Base-by-base conservation (phyloP, 805 yeast species). In the Teunomyces kruisii region DNA sequence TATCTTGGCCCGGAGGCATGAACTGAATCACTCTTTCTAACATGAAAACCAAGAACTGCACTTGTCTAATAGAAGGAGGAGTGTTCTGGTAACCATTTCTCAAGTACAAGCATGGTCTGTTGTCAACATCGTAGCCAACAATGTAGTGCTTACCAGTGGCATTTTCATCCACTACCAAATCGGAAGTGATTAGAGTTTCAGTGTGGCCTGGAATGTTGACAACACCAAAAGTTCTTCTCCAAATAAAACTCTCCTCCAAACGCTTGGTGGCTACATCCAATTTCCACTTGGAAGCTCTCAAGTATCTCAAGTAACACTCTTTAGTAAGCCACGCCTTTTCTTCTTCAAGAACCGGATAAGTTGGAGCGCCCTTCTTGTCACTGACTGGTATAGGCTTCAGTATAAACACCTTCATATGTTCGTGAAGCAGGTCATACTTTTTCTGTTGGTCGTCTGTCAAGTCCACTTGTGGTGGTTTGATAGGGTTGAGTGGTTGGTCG, bases 71-170 rank as follows among this genome's bases (percentile, higher is more conserved):
- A 1, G 94, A 81, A 2, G 94, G 81, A 59, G 88, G 88, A 12
- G 99, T 94, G 69, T 94, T 94, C 67, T 94, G 99, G 61, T 96
- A 80, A 10, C 98, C 98, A 0, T 96, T 96, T 64, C 88, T 86
- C 62, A 94, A 75, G 64, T 92, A 92, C 29, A 94, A 70, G 58
- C 97, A 92, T 4, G 99, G 98, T 61, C 99, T 80, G 17, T 85
- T 78, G 58, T 86, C 90, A 56, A 84, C 86, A 60, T 94, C 99
- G 61, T 72, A 94, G 16, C 99, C 99, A 39, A 94, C 70, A 42
- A 92, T 83, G 17, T 92, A 85, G 65, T 92, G 89, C 65, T 94
- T 94, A 45, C 99, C 99, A 0, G 96, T 84, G 61, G 82, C 91
- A 63, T 88, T 86, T 68, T 94, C 97, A 1, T 67, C 75, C 0